Evolutionary conservation across 192 early-diverging fungal genomes (phyloP), one percentile per base, ranked within the genome.

Genomic region (Coemansia sp.): DNA sequence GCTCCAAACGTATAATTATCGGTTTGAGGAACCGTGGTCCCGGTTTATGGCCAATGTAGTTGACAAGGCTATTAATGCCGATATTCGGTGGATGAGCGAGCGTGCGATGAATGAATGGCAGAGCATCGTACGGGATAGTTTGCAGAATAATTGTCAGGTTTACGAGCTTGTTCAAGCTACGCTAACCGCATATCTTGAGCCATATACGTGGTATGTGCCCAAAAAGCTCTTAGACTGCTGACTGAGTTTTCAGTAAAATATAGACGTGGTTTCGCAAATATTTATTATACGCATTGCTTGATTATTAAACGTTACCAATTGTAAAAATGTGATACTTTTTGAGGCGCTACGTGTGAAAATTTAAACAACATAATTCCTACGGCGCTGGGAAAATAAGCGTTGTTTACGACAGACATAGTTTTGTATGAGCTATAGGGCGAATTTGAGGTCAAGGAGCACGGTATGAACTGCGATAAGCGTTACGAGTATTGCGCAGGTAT

Each of bases 1-100:
- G 39, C 32, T 71, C 2, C 10, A 62, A 21, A 59, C 17, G 8
- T 66, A 52, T 27, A 67, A 65, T 17, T 14, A 10, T 4, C 21
- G 14, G 9, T 57, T n/a, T 4, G 41, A 51, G n/a, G 65, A 74
- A 15, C 67, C 72, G 21, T 80, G 77, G 77, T 62, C 65, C 27
- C 63, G 29, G 2, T 80, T 67, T n/a, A 15, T 80, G 61, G 62
- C 56, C 11, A 51, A 65, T 32, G 19, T 74, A 9, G 59, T 68
- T 9, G 29, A 55, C 17, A 67, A 55, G 12, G 12, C 37, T 3
- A 32, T 60, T 3, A 25, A 41, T 11, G 53, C 68, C 0, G 63
- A 76, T 49, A 50, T 61, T 2, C 43, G 25, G 2, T 76, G 74
- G 74, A 39, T 76, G 55, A 56, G 52, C 39, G 29, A 14, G 1